phyloP scores from a whole-genome alignment of 2,329 filamentous ascomycete species.

The Exophiala xenobiotica region DNA sequence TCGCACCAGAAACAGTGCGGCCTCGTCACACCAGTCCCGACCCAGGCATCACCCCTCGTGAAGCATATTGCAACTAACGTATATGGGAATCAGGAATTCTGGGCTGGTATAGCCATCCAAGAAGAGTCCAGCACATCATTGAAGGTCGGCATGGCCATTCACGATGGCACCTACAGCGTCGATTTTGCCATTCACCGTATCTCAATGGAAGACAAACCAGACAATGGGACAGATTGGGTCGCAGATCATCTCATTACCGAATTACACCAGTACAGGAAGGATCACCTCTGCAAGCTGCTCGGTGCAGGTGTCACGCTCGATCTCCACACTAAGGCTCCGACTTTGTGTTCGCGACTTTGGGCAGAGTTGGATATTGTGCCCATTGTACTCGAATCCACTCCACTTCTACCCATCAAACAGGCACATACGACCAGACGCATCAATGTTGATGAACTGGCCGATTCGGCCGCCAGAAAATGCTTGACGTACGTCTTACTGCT shows the following conservation, averaged over 20 bases:
- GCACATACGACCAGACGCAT: conserved; percentile 41
- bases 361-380: conserved; percentile 73
- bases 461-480: conserved; percentile 77
- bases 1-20: neutral
- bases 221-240: conserved; percentile 16
- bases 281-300: conserved; percentile 62
- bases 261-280: conserved; percentile 18
- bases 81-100: conserved; percentile 22
- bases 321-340: conserved; percentile 61
- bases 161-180: conserved; percentile 30
- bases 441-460: conserved; percentile 75
- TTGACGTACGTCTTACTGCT: conserved; percentile 56
- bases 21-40: neutral
- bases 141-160: conserved; percentile 26
- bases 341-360: conserved; percentile 71
- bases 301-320: conserved; percentile 67
- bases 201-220: conserved; percentile 19
- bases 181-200: conserved; percentile 29
- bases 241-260: conserved; percentile 22
- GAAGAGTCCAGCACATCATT: conserved; percentile 19
- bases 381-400: conserved; percentile 56
- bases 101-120: conserved; percentile 26
- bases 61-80: conserved; percentile 3
- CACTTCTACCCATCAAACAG: conserved; percentile 37
- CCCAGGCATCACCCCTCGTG: neutral